Evolutionary conservation across 176 grass and related monocot genomes (phyloP), one percentile per base, ranked within the genome.

Genomic region (Ensete ventricosum): DNA sequence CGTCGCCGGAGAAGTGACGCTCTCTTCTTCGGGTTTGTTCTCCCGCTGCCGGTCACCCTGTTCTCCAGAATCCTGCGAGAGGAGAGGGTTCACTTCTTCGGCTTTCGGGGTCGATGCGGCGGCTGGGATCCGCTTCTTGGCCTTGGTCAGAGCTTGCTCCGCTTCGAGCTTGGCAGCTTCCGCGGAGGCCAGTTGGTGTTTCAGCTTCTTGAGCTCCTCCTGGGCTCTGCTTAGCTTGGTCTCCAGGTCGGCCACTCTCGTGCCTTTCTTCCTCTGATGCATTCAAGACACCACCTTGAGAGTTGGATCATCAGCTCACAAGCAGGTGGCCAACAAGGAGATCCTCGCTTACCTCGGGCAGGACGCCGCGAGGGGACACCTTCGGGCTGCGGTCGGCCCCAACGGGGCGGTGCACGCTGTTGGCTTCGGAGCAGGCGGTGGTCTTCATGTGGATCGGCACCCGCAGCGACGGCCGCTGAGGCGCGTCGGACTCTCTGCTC

Each of bases 121-220:
- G 17, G 21, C 20, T 13, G 79, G n/a, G 25, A 83, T 52, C 10
- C 83, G 89, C 20, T 83, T 96, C 88, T 88, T 92, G 54, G 85
- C 83, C 43, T 89, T 66, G 7, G 73, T 77, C 73, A 96, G 78
- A 23, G 79, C 85, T 1, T 52, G 76, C 48, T 89, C 85, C 59
- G 85, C 81, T 20, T 90, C 90, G 81, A 86, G 92, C 82, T 91
- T 85, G 55, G 85, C 74, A 14, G 81, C 79, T 72, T 96, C 85
- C 1, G 85, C 82, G 0, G 81, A 87, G 27, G 52, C 20, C 77
- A 96, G 81, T 79, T 88, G 93, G 34, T 83, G 81, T 54, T 68
- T 75, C 83, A 87, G 81, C 19, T 77, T 89, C 62, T 80, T 63
- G 14, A 96, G 73, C 79, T 92, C 87, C 43, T 73, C 87, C 26